Conservation (phyloP, 2,329 filamentous ascomycete species). For the Aspergillus neotritici region DNA sequence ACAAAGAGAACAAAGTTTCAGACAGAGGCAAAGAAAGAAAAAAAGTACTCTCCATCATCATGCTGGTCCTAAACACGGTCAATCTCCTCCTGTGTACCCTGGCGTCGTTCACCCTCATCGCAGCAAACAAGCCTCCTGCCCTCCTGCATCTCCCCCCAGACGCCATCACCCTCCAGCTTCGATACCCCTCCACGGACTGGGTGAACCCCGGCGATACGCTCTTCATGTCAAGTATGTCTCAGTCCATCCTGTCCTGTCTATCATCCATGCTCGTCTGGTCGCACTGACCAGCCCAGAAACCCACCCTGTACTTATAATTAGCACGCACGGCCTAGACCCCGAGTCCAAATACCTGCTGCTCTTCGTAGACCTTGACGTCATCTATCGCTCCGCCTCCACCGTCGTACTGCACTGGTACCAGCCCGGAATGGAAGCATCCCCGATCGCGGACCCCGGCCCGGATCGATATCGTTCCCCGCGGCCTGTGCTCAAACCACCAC, state of each 20-base stretch:
- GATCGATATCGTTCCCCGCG: too few species aligned
- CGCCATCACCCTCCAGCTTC: conserved; percentile 10
- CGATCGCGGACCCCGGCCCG: conserved; percentile 1
- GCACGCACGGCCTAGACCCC: conserved; percentile 7
- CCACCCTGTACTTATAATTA: conserved; percentile 13
- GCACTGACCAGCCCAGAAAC: conserved; percentile 7
- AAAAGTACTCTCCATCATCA: too few species aligned
- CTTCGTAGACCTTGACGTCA: conserved; percentile 23
- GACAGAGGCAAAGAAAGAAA: too few species aligned
- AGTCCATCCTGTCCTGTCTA: too few species aligned
- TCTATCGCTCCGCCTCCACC: conserved; percentile 12
- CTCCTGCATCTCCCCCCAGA: neutral
- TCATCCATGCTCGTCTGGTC: neutral
- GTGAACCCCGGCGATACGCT: conserved; percentile 15
- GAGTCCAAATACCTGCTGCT: conserved; percentile 16
- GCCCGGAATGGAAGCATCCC: conserved; percentile 10
- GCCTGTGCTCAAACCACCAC: neutral
- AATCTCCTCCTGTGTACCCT: neutral
- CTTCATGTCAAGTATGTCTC: conserved; percentile 5
- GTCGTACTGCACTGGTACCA: conserved; percentile 27
- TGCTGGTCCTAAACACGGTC: too few species aligned
- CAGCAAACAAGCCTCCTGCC: neutral
- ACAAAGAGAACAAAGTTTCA: too few species aligned
- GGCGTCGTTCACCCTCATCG: neutral
- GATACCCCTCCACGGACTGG: conserved; percentile 16